phyloP scores from a whole-genome alignment of 805 yeast genomes.

The Debaryomyces maramus region DNA sequence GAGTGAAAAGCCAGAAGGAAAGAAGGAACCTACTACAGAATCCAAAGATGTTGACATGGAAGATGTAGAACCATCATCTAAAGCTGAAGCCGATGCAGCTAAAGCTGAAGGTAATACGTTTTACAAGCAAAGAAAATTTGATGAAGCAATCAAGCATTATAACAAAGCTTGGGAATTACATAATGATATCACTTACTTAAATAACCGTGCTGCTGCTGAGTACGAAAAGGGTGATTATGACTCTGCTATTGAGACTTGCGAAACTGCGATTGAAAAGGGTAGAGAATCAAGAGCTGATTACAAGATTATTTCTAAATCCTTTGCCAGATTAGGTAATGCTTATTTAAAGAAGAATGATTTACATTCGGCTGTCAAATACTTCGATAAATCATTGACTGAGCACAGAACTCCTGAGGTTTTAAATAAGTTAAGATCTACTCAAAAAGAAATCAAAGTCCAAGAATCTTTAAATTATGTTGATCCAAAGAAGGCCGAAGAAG shows the following conservation, averaged over 20 bases:
- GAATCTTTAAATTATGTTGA: slow-evolving; percentile 80
- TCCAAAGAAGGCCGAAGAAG: slow-evolving; percentile 93
- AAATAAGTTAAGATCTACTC: slow-evolving; percentile 81
- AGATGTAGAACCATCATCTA: slow-evolving; percentile 31
- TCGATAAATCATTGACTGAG: slow-evolving; percentile 92
- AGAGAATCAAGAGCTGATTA: slow-evolving; percentile 90
- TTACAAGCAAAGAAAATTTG: slow-evolving; percentile 85
- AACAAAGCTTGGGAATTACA: slow-evolving; percentile 79
- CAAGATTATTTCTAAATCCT: slow-evolving; percentile 86
- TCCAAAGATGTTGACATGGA: slow-evolving; percentile 40
- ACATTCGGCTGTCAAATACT: slow-evolving; percentile 69
- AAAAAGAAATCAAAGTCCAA: slow-evolving; percentile 76
- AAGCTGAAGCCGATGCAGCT: slow-evolving; percentile 60
- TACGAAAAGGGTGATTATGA: slow-evolving; percentile 93
- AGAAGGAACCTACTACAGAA: slow-evolving; percentile 10
- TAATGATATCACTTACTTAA: slow-evolving; percentile 88
- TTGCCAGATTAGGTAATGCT: slow-evolving; percentile 84
- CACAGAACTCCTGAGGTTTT: slow-evolving; percentile 94
- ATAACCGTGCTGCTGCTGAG: slow-evolving; percentile 98
- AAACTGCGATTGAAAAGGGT: slow-evolving; percentile 83
- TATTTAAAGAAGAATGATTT: slow-evolving; percentile 76
- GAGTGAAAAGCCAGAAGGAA: slow-evolving; percentile 10
- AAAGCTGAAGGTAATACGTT: slow-evolving; percentile 85
- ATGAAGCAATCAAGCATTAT: slow-evolving; percentile 87
- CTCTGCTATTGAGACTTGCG: slow-evolving; percentile 77